phyloP scores from a whole-genome alignment of 2,329 filamentous ascomycete species.

The Ascochyta pisi region DNA sequence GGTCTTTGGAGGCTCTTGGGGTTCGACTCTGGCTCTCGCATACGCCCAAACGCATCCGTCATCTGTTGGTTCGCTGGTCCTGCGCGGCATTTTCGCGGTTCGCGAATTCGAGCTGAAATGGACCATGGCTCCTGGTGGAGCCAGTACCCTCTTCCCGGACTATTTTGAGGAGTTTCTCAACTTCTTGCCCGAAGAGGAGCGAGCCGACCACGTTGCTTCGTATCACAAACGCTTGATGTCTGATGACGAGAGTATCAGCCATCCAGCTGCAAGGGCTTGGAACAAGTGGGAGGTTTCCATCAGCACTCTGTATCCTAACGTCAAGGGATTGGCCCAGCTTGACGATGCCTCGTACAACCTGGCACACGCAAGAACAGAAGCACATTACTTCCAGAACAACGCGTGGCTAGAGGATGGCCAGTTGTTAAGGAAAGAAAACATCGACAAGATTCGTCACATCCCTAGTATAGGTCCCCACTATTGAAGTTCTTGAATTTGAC shows the following conservation, averaged over 20 bases:
- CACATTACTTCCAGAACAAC: constrained; percentile 53
- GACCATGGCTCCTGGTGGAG: constrained; percentile 37
- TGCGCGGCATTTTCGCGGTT: constrained; percentile 54
- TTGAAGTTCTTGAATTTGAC: neutral
- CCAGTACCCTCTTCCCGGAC: constrained; percentile 50
- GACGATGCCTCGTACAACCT: constrained; percentile 41
- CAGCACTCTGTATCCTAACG: constrained; percentile 33
- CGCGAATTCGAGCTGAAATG: constrained; percentile 49
- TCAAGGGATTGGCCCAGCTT: constrained; percentile 27
- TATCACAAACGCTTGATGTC: constrained; percentile 53
- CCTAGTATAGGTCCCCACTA: constrained; percentile 24
- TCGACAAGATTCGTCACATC: constrained; percentile 48
- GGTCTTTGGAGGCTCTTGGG: constrained; percentile 59
- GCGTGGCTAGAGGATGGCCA: constrained; percentile 54
- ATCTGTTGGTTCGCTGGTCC: constrained; percentile 48
- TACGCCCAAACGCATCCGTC: constrained; percentile 55
- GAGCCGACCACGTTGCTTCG: constrained; percentile 44
- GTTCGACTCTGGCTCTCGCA: constrained; percentile 53
- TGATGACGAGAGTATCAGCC: constrained; percentile 34
- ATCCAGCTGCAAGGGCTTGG: constrained; percentile 47
- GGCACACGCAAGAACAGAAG: constrained; percentile 53
- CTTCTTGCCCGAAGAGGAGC: constrained; percentile 49
- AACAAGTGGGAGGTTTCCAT: constrained; percentile 48
- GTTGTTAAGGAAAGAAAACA: constrained; percentile 43
- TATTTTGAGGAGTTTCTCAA: constrained; percentile 47